A percentile compares a stretch with the other conserved stretches of the same genome.
Conservation (phyloP, 345 rosid species). For the rapeseed (Brassica napus) region DNA sequence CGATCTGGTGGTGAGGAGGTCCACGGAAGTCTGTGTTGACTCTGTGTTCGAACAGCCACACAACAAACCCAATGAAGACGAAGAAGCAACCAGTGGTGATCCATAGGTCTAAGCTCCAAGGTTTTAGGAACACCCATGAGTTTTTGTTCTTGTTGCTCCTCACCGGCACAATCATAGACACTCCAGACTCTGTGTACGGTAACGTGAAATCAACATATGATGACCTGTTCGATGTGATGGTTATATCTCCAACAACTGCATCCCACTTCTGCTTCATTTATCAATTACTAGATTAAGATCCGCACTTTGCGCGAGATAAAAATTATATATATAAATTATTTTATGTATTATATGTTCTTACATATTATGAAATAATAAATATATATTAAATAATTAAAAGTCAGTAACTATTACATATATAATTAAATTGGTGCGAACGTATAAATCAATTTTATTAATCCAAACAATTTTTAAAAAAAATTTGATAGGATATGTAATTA, state of each 20-base stretch:
- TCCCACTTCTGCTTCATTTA: slow-evolving; percentile 46
- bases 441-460: no score
- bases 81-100: slow-evolving; percentile 53
- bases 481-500: no score
- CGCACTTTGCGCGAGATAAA: no score
- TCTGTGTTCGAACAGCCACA: slow-evolving; percentile 79
- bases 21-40: slow-evolving; percentile 64
- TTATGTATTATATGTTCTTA: no score
- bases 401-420: no score
- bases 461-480: no score
- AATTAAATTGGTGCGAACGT: no score
- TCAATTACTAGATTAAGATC: no score
- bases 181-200: slow-evolving; percentile 73
- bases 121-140: slow-evolving; percentile 70
- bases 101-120: slow-evolving; percentile 72
- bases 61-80: slow-evolving; percentile 53
- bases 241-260: slow-evolving; percentile 67
- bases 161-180: slow-evolving; percentile 64
- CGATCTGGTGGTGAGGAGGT: slow-evolving; percentile 39
- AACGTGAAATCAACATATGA: slow-evolving; percentile 57
- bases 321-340: no score
- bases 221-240: slow-evolving; percentile 56
- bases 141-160: slow-evolving; percentile 43
- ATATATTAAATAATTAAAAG: no score
- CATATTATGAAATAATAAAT: no score